Percentiles rank a stretch among this genome's conserved stretches.
Evolutionary conservation across 2,329 filamentous ascomycete species (phyloP).

Genomic region (Sordariomycetes sp.): DNA sequence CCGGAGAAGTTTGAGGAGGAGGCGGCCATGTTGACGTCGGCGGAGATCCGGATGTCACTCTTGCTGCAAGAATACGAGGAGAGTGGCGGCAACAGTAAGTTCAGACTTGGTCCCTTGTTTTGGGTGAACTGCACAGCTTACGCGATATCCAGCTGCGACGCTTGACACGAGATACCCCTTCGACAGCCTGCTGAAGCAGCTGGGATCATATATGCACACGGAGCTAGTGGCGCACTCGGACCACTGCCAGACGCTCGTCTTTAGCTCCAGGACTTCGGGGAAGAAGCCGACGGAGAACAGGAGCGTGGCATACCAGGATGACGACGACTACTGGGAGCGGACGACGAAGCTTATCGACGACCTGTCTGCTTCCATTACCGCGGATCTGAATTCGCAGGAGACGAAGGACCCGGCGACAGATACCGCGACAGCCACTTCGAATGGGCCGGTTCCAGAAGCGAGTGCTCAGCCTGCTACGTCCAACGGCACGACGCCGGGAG

Average conservation of each 20-base stretch:
- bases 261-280: background rate
- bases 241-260: constrained; percentile 14
- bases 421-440: background rate
- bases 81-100: constrained; percentile 15
- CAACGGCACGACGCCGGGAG: background rate
- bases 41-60: constrained; percentile 20
- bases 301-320: background rate
- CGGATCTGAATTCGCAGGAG: background rate
- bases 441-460: background rate
- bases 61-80: constrained; percentile 18
- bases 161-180: constrained; percentile 27
- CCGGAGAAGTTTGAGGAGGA: constrained; percentile 22
- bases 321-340: constrained; percentile 4
- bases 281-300: background rate
- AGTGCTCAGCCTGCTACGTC: background rate
- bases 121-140: background rate
- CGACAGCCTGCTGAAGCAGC: constrained; percentile 21
- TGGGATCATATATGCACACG: constrained; percentile 18
- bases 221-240: constrained; percentile 19
- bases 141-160: constrained; percentile 12
- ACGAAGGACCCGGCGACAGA: background rate
- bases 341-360: constrained; percentile 1
- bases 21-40: constrained; percentile 19
- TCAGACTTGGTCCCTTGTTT: background rate
- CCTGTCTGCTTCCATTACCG: background rate